A percentile compares a stretch with the other conserved stretches of the same genome.
Conservation (phyloP, 129 eudicot species). For the Saposhnikovia divaricata region DNA sequence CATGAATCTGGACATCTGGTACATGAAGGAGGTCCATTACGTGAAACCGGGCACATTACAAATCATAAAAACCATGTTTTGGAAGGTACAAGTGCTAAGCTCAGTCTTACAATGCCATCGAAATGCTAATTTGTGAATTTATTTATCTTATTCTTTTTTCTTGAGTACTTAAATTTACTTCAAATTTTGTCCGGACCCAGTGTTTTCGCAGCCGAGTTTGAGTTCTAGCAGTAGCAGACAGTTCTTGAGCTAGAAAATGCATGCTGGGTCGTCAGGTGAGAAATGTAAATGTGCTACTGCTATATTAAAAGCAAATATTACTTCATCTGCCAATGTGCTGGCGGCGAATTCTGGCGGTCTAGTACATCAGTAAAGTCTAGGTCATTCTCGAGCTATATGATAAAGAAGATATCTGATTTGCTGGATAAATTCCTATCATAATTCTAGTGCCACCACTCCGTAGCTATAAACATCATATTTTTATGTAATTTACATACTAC, state of each 20-base stretch:
- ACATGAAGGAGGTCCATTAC: background rate
- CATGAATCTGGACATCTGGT: background rate
- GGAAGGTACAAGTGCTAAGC: background rate
- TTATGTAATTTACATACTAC: conserved; percentile 63
- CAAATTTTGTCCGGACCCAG: background rate
- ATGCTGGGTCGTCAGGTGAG: conserved; percentile 62
- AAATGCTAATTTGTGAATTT: background rate
- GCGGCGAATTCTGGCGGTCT: conserved; percentile 56
- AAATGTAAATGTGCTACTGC: conserved; percentile 51
- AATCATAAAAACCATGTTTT: background rate
- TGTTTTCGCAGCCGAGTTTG: background rate
- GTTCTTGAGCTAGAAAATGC: conserved; percentile 60
- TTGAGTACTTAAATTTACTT: background rate
- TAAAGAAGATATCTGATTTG: conserved; percentile 46
- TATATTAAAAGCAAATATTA: conserved; percentile 35
- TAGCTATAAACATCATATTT: conserved; percentile 88
- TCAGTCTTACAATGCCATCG: background rate
- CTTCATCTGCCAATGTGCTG: conserved; percentile 40
- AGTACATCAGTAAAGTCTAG: conserved; percentile 47
- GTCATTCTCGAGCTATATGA: conserved; percentile 9
- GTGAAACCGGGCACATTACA: background rate
- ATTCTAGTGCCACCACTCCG: conserved; percentile 66
- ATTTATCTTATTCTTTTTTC: background rate
- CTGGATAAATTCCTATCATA: conserved; percentile 85
- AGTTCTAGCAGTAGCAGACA: conserved; percentile 35